These are phyloP conservation scores for Fusarium sp. DNA, from an alignment of 2,329 filamentous ascomycete species.

Conservation along the genomic window DNA sequence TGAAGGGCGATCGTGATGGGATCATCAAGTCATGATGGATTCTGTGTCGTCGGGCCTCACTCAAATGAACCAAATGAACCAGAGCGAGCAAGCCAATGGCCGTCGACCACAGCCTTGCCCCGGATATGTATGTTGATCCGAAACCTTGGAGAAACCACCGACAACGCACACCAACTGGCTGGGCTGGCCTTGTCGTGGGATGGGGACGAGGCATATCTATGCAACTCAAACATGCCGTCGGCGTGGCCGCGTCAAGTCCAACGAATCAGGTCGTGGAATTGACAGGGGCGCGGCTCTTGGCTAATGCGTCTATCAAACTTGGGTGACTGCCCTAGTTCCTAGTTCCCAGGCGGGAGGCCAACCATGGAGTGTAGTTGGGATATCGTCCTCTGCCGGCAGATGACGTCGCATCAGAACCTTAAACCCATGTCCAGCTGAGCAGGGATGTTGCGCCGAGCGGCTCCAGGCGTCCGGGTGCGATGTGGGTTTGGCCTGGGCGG, in stretches of 20 bases:
- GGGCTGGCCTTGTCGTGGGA: conserved; percentile 17
- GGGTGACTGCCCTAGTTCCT: neutral
- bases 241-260: conserved; percentile 34
- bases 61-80: neutral
- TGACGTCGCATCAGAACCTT: conserved; percentile 37
- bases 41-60: conserved; percentile 21
- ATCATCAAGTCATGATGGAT: conserved; percentile 14
- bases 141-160: conserved; percentile 30
- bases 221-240: conserved; percentile 26
- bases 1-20: neutral
- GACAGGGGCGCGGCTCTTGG: conserved; percentile 19
- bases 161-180: conserved; percentile 19
- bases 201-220: conserved; percentile 32
- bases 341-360: conserved; percentile 27
- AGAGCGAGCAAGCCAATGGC: conserved; percentile 24
- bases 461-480: conserved; percentile 13
- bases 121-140: conserved; percentile 14
- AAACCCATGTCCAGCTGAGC: conserved; percentile 43
- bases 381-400: conserved; percentile 1
- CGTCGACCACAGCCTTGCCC: conserved; percentile 4
- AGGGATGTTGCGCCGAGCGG: conserved; percentile 36
- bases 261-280: conserved; percentile 18
- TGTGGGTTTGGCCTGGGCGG: conserved; percentile 18
- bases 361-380: conserved; percentile 7
- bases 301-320: conserved; percentile 12